Evolutionary conservation across 495 filamentous ascomycete species (phyloP).

Genomic region (Talaromyces proteolyticus): DNA sequence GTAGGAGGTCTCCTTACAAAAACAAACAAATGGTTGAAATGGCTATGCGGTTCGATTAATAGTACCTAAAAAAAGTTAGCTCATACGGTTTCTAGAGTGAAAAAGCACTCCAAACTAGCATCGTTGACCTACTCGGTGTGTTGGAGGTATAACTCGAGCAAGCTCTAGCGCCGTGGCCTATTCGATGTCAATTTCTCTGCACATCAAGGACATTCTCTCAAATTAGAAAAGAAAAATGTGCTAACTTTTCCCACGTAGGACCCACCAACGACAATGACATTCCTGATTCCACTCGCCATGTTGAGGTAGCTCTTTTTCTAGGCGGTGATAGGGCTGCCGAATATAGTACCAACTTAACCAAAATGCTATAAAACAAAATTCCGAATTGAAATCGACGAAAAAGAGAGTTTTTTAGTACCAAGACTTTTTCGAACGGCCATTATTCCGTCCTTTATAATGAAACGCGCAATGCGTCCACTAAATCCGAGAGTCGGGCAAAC

Average conservation of each 20-base stretch:
- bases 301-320: background rate
- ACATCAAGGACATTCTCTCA: background rate
- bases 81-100: background rate
- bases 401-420: no score
- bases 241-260: slow-evolving; percentile 36
- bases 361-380: no score
- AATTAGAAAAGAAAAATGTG: background rate
- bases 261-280: slow-evolving; percentile 36
- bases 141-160: slow-evolving; percentile 26
- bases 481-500: no score
- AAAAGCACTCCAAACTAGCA: background rate
- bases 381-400: no score
- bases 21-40: slow-evolving; percentile 49
- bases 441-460: no score
- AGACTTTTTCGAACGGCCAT: no score
- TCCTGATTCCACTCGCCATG: slow-evolving; percentile 24
- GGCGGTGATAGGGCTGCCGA: no score
- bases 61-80: slow-evolving; percentile 28
- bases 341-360: no score
- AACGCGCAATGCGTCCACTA: no score
- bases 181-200: background rate
- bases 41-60: slow-evolving; percentile 44
- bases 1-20: slow-evolving; percentile 30
- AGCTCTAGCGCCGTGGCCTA: slow-evolving; percentile 33
- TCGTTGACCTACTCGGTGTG: slow-evolving; percentile 22